Conservation (phyloP, 2,329 filamentous ascomycete species). For the Colletotrichum lupini region DNA sequence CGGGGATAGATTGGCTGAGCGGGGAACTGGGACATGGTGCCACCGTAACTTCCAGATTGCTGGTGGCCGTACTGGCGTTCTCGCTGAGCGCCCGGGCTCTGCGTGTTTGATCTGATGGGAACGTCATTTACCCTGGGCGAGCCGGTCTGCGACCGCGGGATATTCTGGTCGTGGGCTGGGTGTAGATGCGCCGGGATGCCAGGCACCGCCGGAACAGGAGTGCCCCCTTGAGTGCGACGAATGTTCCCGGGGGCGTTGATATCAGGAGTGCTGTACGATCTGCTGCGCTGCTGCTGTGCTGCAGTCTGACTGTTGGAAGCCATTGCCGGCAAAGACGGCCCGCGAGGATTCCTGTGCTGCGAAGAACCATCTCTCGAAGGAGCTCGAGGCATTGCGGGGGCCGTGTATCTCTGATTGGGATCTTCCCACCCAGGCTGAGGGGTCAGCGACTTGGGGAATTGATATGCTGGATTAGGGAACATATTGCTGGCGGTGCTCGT, state of each 20-base stretch:
- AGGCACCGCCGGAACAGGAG: constrained; percentile 75
- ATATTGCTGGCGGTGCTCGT: constrained; percentile 81
- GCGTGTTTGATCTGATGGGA: constrained; percentile 75
- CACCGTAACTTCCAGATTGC: constrained; percentile 59
- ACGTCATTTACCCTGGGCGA: constrained; percentile 78
- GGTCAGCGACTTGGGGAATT: constrained; percentile 80
- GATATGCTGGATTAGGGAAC: constrained; percentile 67
- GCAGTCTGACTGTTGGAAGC: constrained; percentile 65
- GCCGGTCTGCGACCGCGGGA: constrained; percentile 83
- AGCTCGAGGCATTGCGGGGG: constrained; percentile 84
- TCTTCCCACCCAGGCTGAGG: constrained; percentile 79
- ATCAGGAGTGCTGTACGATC: constrained; percentile 95
- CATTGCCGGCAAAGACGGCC: constrained; percentile 84
- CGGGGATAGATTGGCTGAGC: constrained; percentile 64
- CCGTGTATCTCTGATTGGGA: constrained; percentile 83
- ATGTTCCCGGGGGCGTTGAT: constrained; percentile 78
- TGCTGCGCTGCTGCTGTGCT: constrained; percentile 76
- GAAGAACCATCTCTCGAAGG: constrained; percentile 82
- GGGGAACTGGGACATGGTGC: constrained; percentile 67
- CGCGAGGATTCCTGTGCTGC: constrained; percentile 74
- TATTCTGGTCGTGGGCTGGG: constrained; percentile 68
- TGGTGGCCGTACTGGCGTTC: constrained; percentile 62
- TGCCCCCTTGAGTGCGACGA: constrained; percentile 65
- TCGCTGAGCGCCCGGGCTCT: constrained; percentile 76
- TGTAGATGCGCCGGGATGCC: constrained; percentile 80